Evolutionary conservation across 2,329 filamentous ascomycete genomes (phyloP).

Genomic region (Nemania sp.): DNA sequence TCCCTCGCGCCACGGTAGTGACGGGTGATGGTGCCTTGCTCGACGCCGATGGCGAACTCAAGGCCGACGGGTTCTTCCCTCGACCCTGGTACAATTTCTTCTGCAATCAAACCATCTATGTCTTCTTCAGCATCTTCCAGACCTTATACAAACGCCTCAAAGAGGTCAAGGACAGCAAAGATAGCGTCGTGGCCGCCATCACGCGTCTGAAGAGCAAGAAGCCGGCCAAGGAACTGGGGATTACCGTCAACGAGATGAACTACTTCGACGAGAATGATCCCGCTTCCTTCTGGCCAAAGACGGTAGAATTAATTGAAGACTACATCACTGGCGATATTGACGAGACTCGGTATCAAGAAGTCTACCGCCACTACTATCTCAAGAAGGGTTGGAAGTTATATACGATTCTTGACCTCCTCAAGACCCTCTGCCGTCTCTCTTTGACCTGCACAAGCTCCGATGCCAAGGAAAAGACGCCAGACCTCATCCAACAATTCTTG

Average conservation of each 20-base stretch:
- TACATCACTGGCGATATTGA: conserved; percentile 83
- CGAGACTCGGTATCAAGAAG: conserved; percentile 82
- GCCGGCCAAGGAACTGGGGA: conserved; percentile 80
- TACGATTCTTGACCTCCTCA: conserved; percentile 86
- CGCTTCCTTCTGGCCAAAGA: conserved; percentile 82
- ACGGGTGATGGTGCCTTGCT: conserved; percentile 58
- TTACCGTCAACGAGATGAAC: conserved; percentile 77
- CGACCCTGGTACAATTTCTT: conserved; percentile 88
- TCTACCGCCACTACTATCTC: conserved; percentile 88
- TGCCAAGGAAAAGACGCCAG: conserved; percentile 88
- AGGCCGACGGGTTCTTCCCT: conserved; percentile 78
- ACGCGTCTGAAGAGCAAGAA: conserved; percentile 74
- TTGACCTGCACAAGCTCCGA: conserved; percentile 84
- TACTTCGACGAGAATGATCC: conserved; percentile 72
- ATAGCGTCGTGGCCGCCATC: conserved; percentile 74
- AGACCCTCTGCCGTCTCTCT: conserved; percentile 78
- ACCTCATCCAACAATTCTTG: conserved; percentile 87
- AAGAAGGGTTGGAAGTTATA: conserved; percentile 92
- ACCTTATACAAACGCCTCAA: conserved; percentile 84
- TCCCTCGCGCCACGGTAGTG: conserved; percentile 60
- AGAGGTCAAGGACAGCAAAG: conserved; percentile 80
- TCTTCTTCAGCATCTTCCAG: conserved; percentile 93
- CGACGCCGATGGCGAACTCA: conserved; percentile 66
- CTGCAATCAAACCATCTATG: conserved; percentile 87
- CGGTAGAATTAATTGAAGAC: conserved; percentile 83